phyloP scores from a whole-genome alignment of 352 stramenopile species.

The Thraustochytrium striatum region DNA sequence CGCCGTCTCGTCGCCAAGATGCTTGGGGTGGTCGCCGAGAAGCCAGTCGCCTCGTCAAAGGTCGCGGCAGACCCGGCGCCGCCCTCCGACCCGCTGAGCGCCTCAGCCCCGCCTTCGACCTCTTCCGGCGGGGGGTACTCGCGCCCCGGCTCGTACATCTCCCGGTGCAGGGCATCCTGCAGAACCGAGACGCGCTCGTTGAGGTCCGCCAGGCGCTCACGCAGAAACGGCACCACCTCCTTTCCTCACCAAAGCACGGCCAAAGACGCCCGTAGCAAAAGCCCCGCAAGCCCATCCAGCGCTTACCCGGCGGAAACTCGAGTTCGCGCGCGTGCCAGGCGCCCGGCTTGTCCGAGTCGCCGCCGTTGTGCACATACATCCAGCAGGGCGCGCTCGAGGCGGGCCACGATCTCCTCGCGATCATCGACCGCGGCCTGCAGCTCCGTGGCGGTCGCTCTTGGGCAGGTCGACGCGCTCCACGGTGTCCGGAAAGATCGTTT shows the following conservation, averaged over 20 bases:
- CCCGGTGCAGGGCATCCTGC: background rate
- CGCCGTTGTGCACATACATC: background rate
- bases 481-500: conserved; percentile 6
- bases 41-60: conserved; percentile 30
- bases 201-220: background rate
- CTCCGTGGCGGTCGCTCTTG: conserved; percentile 20
- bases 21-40: background rate
- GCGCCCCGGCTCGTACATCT: background rate
- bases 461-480: background rate
- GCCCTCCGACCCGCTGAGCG: background rate
- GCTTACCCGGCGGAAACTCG: background rate
- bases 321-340: background rate
- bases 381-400: conserved; percentile 35
- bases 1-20: background rate
- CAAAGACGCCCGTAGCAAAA: conserved; percentile 23
- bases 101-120: background rate
- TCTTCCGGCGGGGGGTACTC: no score
- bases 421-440: conserved; percentile 7
- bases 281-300: conserved; percentile 1
- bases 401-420: background rate
- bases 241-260: conserved; percentile 5
- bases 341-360: background rate
- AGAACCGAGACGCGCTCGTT: background rate
- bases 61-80: background rate
- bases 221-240: background rate